Base-by-base conservation (phyloP, 2,329 filamentous ascomycete genomes). In the Scedosporium apiospermum region DNA sequence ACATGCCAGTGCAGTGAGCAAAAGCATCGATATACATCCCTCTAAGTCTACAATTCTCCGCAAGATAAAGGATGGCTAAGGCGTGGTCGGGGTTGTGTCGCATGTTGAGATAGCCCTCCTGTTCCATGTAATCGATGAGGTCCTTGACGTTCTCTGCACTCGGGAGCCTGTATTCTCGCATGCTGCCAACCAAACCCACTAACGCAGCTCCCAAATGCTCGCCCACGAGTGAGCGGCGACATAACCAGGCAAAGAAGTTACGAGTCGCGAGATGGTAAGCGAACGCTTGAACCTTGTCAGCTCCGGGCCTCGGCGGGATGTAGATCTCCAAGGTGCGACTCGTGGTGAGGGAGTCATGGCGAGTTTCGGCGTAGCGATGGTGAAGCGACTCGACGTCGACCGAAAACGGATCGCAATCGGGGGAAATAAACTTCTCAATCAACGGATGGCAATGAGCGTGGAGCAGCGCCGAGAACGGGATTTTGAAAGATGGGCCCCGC, bases 1-100 rank as follows among this genome's bases (percentile, higher is more conserved):
- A 83, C 89, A 93, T 92, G 53, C 90, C 90, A 42, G 88, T 87
- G 69, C 89, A 91, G 69, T 95, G 90, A 14, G 83, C 81, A 72
- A 93, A 91, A 0, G 90, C 86, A 68, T 90, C 82, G 10, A 86
- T 80, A 78, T 90, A 93, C 12, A 90, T 73, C n/a, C 85, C 80
- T 61, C 77, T 78, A 27, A 88, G 73, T 60, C 83, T 81, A 66
- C 86, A 87, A 23, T 80, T 76, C 69, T 93, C 90, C 1, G 88
- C 86, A 53, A 91, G 80, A 60, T 82, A 82, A 12, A 93, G 74
- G 55, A 87, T 76, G 0, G 86, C 89, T 44, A 92, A 71, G 0
- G 89, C 86, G 69, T 92, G 85, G 60, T 86, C 81, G 0, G 88
- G 84, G 64, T 85, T 84, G 64, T 85, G 82, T 2, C 81, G 79